phyloP scores from a whole-genome alignment of 148 eudicot genomes.

The Heliosperma pusillum region DNA sequence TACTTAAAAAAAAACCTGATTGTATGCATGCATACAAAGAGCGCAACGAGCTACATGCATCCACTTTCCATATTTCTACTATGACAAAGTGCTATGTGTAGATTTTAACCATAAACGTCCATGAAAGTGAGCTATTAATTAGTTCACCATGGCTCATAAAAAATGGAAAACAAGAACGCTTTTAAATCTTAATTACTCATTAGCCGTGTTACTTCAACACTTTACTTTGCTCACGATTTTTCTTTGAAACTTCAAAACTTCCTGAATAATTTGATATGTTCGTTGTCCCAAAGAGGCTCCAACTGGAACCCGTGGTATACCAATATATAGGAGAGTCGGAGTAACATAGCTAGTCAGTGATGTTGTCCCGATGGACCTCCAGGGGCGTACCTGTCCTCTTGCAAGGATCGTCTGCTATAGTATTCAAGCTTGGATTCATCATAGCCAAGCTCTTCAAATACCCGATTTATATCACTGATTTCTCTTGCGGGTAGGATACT shows the following conservation, averaged over 20 bases:
- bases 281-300: background rate
- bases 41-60: background rate
- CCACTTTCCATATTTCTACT: background rate
- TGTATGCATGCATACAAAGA: too few species aligned
- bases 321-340: background rate
- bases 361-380: constrained; percentile 35
- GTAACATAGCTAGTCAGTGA: constrained; percentile 14
- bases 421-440: constrained; percentile 26
- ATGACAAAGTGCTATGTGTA: background rate
- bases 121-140: background rate
- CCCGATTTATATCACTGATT: background rate
- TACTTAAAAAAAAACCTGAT: too few species aligned
- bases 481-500: background rate
- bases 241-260: background rate
- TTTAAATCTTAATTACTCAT: too few species aligned
- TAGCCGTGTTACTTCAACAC: background rate
- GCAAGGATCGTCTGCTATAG: constrained; percentile 25
- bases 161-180: background rate
- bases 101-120: background rate
- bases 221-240: background rate
- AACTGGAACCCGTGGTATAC: background rate
- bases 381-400: constrained; percentile 25
- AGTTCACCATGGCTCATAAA: background rate
- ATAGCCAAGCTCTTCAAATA: constrained; percentile 29
- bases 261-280: background rate